These are phyloP conservation scores for Trichoderma guizhouense DNA, from an alignment of 2,329 filamentous ascomycete species.

Conservation along the genomic window DNA sequence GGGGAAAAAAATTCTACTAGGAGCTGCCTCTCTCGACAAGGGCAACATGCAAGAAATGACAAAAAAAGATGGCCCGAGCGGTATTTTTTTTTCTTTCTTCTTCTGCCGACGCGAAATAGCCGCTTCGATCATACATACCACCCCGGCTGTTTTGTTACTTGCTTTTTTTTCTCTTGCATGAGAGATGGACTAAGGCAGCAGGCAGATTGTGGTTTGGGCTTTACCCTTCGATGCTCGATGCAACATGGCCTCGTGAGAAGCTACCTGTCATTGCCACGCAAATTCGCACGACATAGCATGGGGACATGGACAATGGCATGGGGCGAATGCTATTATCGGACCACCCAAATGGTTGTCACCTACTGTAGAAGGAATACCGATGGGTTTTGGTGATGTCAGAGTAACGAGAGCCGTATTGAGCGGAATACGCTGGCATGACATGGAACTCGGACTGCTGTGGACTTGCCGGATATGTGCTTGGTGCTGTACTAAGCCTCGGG, in stretches of 20 bases:
- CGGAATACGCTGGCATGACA: neutral
- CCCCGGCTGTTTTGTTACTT: neutral
- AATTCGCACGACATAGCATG: neutral
- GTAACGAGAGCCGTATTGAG: neutral
- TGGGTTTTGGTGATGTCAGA: neutral
- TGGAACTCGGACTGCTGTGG: neutral
- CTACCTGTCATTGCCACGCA: neutral
- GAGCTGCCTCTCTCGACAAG: conserved; percentile 12
- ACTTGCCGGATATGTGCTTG: neutral
- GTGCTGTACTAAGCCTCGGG: neutral
- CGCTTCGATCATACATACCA: neutral
- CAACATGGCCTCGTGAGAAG: conserved; percentile 1
- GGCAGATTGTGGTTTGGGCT: neutral
- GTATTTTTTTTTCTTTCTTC: neutral
- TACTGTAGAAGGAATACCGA: neutral
- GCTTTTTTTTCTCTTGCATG: neutral
- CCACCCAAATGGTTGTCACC: conserved; percentile 5
- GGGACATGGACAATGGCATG: neutral
- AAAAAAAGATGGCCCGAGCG: neutral
- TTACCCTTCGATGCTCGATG: neutral
- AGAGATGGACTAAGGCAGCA: neutral
- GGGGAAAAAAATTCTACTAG: neutral
- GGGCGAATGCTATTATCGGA: neutral
- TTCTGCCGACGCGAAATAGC: neutral
- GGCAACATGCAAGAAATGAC: neutral